Evolutionary conservation across 1,284 basidiomycete species (phyloP).

Genomic region (Austroboletus novae-zelandiae): DNA sequence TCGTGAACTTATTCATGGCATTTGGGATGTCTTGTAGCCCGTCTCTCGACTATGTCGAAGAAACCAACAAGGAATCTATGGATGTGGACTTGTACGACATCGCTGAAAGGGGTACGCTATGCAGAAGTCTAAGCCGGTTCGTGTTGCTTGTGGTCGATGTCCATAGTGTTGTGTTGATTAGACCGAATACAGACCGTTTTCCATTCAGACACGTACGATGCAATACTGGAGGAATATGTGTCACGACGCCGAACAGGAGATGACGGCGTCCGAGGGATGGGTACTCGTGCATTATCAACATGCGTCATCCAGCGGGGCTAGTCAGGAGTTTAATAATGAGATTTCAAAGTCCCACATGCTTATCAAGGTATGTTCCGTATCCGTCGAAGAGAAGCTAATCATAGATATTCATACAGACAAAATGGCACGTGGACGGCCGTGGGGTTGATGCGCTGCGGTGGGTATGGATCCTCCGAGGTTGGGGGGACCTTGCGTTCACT

Average conservation of each 20-base stretch:
- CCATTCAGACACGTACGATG: not conserved
- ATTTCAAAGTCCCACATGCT: not conserved
- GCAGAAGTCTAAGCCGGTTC: constrained; percentile 13
- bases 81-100: constrained; percentile 4
- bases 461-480: constrained; percentile 3
- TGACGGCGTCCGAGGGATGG: not conserved
- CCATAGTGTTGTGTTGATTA: not conserved
- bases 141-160: not conserved
- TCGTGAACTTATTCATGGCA: not conserved
- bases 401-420: not conserved
- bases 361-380: constrained; percentile 7
- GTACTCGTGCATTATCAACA: not conserved
- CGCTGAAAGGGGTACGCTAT: constrained; percentile 1
- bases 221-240: not conserved
- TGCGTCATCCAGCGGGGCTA: not conserved
- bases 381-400: constrained; percentile 1
- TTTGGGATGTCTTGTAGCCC: not conserved
- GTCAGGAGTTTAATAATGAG: not conserved
- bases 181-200: constrained; percentile 4
- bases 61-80: not conserved
- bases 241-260: not conserved
- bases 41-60: constrained; percentile 7
- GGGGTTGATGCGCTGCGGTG: not conserved
- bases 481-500: constrained; percentile 1
- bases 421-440: not conserved